Evolutionary conservation across 208 protist species (phyloP).

Genomic region (Leishmania tropica): DNA sequence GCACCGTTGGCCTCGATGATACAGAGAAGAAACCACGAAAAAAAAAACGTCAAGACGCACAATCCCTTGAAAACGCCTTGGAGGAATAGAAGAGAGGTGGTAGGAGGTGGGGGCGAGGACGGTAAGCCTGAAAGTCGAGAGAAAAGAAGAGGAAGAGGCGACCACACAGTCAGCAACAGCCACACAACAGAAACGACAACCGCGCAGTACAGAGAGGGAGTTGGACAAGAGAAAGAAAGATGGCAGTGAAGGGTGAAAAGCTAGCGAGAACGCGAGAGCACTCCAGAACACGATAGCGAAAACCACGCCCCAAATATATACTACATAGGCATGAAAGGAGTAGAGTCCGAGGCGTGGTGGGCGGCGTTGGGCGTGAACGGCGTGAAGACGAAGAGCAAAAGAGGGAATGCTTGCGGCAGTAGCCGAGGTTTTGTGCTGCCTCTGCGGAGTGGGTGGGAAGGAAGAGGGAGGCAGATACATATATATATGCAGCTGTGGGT

Average conservation of each 20-base stretch:
- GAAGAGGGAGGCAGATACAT: background rate
- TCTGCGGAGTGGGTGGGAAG: background rate
- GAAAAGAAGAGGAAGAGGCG: background rate
- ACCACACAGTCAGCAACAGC: background rate
- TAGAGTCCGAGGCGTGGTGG: background rate
- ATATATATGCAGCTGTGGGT: background rate
- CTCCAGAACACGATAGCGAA: background rate
- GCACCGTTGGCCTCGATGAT: background rate
- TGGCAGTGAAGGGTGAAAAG: no score
- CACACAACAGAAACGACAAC: background rate
- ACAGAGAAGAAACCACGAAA: background rate
- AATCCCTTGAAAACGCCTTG: background rate
- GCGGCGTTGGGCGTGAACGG: background rate
- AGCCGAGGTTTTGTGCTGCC: background rate
- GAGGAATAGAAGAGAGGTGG: background rate
- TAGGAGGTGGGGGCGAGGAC: background rate
- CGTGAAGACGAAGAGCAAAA: background rate
- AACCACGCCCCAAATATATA: background rate
- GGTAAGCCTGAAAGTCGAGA: background rate
- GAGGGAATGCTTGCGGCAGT: background rate
- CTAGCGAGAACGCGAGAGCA: background rate
- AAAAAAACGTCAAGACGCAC: background rate
- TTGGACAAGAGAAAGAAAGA: background rate
- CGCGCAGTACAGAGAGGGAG: no score
- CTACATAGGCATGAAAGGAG: background rate